Evolutionary conservation across 1,139 yeast species (phyloP).

Genomic region (Scheffersomyces illinoinensis): DNA sequence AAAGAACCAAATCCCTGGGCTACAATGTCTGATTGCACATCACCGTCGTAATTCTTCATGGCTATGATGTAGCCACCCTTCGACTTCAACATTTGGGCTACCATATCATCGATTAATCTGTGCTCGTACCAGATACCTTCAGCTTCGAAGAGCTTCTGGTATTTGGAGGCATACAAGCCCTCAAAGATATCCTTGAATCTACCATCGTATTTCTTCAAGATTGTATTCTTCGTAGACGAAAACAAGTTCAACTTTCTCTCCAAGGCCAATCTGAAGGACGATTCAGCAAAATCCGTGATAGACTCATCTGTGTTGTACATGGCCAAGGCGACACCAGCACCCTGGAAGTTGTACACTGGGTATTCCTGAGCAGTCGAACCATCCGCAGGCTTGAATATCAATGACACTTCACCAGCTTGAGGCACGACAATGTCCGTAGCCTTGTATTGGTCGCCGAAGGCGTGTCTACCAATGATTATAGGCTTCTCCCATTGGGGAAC

Average conservation of each 20-base stretch:
- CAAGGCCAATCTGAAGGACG: conserved; percentile 75
- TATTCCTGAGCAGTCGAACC: conserved; percentile 51
- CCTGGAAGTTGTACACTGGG: conserved; percentile 60
- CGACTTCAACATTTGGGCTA: conserved; percentile 84
- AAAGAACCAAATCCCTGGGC: conserved; percentile 87
- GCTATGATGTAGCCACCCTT: conserved; percentile 85
- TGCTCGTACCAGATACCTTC: conserved; percentile 78
- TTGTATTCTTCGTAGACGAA: conserved; percentile 78
- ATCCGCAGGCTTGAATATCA: conserved; percentile 62
- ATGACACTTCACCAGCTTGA: conserved; percentile 66
- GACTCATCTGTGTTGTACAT: conserved; percentile 86
- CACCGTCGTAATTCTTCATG: conserved; percentile 84
- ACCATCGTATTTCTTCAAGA: conserved; percentile 80
- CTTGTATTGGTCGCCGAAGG: conserved; percentile 82
- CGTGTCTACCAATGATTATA: conserved; percentile 83
- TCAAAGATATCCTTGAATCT: conserved; percentile 80
- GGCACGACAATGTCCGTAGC: conserved; percentile 74
- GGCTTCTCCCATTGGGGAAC: conserved; percentile 82
- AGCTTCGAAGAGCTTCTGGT: conserved; percentile 59
- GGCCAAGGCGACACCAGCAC: conserved; percentile 73
- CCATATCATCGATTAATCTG: conserved; percentile 85
- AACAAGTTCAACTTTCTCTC: conserved; percentile 65
- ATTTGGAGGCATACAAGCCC: conserved; percentile 58
- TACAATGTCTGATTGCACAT: conserved; percentile 81
- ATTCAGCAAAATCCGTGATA: conserved; percentile 75